These are phyloP conservation scores for Coemansia sp. DNA, from an alignment of 192 early-diverging fungal species.

Conservation along the genomic window DNA sequence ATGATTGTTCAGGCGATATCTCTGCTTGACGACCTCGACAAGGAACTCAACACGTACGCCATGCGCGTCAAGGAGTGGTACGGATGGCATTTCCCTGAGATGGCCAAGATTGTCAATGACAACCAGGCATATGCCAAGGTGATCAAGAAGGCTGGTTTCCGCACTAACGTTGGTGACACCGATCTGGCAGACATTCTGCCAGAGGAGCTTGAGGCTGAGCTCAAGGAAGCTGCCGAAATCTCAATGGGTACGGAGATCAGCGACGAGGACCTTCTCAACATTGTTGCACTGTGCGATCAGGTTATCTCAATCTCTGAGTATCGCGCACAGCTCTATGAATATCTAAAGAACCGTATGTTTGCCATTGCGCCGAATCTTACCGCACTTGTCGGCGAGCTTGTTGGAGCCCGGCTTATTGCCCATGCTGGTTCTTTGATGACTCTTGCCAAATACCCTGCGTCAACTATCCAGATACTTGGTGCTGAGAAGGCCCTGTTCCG, in stretches of 20 bases:
- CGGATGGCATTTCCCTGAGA: conserved; percentile 99
- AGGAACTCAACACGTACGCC: conserved; percentile 98
- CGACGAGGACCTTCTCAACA: conserved; percentile 96
- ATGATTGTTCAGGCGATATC: conserved; percentile 99
- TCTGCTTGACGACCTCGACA: conserved; percentile 97
- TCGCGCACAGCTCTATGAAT: conserved; percentile 92
- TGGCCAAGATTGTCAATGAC: conserved; percentile 93
- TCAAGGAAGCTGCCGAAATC: conserved; percentile 97
- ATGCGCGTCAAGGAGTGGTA: conserved; percentile 99
- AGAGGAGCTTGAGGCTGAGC: conserved; percentile 85
- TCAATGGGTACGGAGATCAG: conserved; percentile 99
- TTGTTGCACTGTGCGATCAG: conserved; percentile 90
- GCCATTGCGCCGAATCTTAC: conserved; percentile 89
- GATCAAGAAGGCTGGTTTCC: conserved; percentile 89
- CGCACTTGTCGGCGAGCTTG: conserved; percentile 95
- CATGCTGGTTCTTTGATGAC: conserved; percentile 97
- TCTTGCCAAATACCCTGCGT: conserved; percentile 96
- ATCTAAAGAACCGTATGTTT: conserved; percentile 96
- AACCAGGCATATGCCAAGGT: conserved; percentile 92
- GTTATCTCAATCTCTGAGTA: conserved; percentile 95
- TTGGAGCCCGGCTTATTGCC: conserved; percentile 96
- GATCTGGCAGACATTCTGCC: conserved; percentile 84
- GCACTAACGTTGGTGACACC: conserved; percentile 72
- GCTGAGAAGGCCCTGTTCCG: conserved; percentile 99
- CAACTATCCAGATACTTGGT: conserved; percentile 98